Evolutionary conservation across 2,329 filamentous ascomycete species (phyloP), one percentile per base, ranked within the genome.

Genomic region (Monilinia aucupariae): DNA sequence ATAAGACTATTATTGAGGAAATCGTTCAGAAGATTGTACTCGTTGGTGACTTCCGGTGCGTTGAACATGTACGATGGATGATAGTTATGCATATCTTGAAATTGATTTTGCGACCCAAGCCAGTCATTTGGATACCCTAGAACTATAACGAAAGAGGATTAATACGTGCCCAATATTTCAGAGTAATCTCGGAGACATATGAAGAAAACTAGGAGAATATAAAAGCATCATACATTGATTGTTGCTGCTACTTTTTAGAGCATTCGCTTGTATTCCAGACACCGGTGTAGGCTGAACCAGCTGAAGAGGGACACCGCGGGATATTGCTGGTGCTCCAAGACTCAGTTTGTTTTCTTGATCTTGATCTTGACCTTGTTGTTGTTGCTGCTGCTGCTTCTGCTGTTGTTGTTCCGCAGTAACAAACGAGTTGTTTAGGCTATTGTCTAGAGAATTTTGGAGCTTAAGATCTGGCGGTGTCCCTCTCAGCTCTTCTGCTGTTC

Each of bases 11-110:
- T 96, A 76, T 92, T 94, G 65, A 99, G 83, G 74, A 97, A 97
- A 76, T 99, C 93, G 79, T 96, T 96, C 73, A 99, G 85, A 59
- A 97, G 80, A 74, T 97, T 96, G 76, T 96, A 97, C 79, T 99
- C 94, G 78, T 94, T 94, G 65, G 90, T 92, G 70, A 97, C 90
- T 77, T 99, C 94, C 67, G 92, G 90, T n/a, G 86, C 85, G 74
- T 88, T 89, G 78, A 97, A 96, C 88, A 96, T 92, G 79, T 94
- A 97, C 73, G 90, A 94, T 64, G 91, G 89, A 77, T 97, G 91
- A 73, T 92, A 91, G 74, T 87, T 91, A 78, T 94, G 91, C 87
- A 97, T 94, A 76, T 97, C 92, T 80, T 96, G 89, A 76, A 91
- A 94, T 73, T 90, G 89, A 74, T 88, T 94, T 73, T 91, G 89